Evolutionary conservation across 345 rosid genomes (phyloP).

Genomic region (Aethionema arabicum): DNA sequence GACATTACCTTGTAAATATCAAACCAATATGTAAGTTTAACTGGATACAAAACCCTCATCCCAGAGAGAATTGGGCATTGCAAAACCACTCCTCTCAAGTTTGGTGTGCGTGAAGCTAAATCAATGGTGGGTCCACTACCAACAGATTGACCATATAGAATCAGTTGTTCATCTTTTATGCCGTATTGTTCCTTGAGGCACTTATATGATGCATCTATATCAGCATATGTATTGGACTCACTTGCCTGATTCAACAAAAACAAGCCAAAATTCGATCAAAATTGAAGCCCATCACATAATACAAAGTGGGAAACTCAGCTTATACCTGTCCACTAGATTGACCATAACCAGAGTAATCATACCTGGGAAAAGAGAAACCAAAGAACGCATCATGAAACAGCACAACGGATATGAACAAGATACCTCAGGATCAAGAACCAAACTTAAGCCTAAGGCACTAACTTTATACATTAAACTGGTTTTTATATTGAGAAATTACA

Average conservation of each 20-base stretch:
- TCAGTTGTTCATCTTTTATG: constrained; percentile 71
- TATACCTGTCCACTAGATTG: constrained; percentile 91
- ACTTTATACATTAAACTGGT: neutral
- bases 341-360: constrained; percentile 97
- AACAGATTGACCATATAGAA: constrained; percentile 89
- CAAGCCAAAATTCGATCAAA: constrained; percentile 8
- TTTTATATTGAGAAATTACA: neutral
- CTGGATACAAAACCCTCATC: constrained; percentile 85
- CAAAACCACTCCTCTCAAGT: constrained; percentile 75
- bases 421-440: neutral
- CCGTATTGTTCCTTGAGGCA: constrained; percentile 81
- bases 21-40: constrained; percentile 90
- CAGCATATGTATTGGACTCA: constrained; percentile 84
- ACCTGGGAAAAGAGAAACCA: constrained; percentile 45
- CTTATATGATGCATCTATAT: constrained; percentile 73
- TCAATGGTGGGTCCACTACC: constrained; percentile 95
- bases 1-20: constrained; percentile 83
- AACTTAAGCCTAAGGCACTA: neutral
- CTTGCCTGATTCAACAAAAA: constrained; percentile 62
- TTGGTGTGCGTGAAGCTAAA: constrained; percentile 76
- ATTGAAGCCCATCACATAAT: neutral
- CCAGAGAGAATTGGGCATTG: constrained; percentile 94
- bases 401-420: neutral
- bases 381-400: neutral
- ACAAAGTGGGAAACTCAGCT: neutral